phyloP scores from a whole-genome alignment of 1,139 yeast species.

The Sporopachydermia cereana region DNA sequence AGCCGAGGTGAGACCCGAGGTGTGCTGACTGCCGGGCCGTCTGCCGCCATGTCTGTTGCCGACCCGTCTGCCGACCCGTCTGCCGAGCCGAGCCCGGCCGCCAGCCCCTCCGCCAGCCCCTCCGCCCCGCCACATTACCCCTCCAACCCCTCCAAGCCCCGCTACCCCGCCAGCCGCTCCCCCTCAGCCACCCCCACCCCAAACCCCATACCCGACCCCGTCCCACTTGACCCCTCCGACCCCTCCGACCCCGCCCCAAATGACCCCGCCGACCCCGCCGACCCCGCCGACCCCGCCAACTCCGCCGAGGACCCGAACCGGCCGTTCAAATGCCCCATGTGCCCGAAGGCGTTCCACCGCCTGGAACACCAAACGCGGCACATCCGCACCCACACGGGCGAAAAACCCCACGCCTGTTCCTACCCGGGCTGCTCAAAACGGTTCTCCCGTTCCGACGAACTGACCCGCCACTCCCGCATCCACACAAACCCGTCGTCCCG shows the following conservation, averaged over 20 bases:
- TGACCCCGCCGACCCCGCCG: not conserved
- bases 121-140: too few species aligned
- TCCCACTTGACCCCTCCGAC: not conserved
- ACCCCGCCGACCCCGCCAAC: not conserved
- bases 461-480: conserved; percentile 80
- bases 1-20: conserved; percentile 17
- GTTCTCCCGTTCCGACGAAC: conserved; percentile 80
- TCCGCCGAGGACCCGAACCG: conserved; percentile 29
- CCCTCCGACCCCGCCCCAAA: not conserved
- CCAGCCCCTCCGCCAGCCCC: too few species aligned
- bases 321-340: conserved; percentile 86
- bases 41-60: too few species aligned
- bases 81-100: too few species aligned
- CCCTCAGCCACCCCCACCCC: too few species aligned
- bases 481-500: conserved; percentile 72
- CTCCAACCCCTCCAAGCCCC: too few species aligned
- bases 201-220: too few species aligned
- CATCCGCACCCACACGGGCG: conserved; percentile 92
- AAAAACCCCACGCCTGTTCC: conserved; percentile 82
- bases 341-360: conserved; percentile 86
- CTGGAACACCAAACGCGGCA: conserved; percentile 92
- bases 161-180: too few species aligned
- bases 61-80: too few species aligned
- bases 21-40: too few species aligned
- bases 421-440: conserved; percentile 81